Base-by-base conservation (phyloP, 192 early-diverging fungal species). In the Linnemannia elongata region DNA sequence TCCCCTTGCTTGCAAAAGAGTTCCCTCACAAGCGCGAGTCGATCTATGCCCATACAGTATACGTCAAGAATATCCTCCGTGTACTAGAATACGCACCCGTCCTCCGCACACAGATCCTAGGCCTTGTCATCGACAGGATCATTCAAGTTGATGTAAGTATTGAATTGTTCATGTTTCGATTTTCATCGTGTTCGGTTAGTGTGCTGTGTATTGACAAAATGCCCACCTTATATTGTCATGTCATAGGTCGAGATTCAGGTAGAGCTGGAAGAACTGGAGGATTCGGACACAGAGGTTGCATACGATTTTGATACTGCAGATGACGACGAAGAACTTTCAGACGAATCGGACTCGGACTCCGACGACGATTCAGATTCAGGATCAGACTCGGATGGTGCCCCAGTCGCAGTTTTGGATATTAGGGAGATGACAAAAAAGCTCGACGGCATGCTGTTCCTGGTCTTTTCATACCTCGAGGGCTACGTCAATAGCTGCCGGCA, bases 131-230 rank as follows among this genome's bases (percentile, higher is more conserved):
- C 35, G 97, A 98, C 55, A 90, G 93, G n/a, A 90, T 97, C 9
- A 92, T 98, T 10, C 94, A 97, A 75, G 94, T 99, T 57, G 98
- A 99, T 85, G 98, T 96, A 92, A 83, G 91, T 76, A 42, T 9
- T 41, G 27, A 52, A 30, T 4, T 71, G 15, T 49, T 70, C 24
- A 22, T 36, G 47, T 41, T 35, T 38, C 33, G 5, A 17, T 33
- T 13, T 20, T 69, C 72, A 1, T 69, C 30, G 13, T 41, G 6
- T 88, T 35, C 35, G 5, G 39, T 12, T 9, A 27, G n/a, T 9
- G 55, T 57, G 17, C 55, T 57, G n/a, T 57, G n/a, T 66, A 44
- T 27, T 55, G 18, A 52, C 69, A 76, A 72, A 73, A 27, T 24
- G 22, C 44, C 3, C 4, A 33, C 30, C 36, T 24, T 54, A 8